Base-by-base conservation (phyloP, 192 early-diverging fungal genomes). In the Podila clonocystis region DNA sequence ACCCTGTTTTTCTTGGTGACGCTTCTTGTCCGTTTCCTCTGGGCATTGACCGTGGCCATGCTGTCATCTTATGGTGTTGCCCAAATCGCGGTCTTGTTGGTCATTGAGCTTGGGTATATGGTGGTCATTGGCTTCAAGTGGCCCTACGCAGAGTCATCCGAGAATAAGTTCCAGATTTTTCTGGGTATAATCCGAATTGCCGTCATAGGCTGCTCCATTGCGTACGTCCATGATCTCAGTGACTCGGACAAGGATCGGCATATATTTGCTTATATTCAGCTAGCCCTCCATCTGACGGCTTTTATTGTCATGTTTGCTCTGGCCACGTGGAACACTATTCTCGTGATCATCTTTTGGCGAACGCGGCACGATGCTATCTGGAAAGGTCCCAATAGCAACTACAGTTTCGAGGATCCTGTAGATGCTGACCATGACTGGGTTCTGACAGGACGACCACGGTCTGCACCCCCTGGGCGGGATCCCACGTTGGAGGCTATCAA, bases 31-130 rank as follows among this genome's bases (percentile, higher is more conserved):
- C 82, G 82, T 55, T 73, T 84, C 11, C 58, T 88, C 19, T 69
- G 82, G 62, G 83, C 75, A 13, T 64, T 75, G 0, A 73, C 84
- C 52, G 59, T 84, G 19, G 82, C 83, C 5, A 73, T 85, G 65
- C 65, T 85, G 36, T 84, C 85, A 9, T 38, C 82, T 2, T 83
- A 82, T 66, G 83, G 87, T 11, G 24, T 85, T 28, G 82, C 87
- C n/a, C 87, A 88, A 50, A 72, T 83, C 12, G 63, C 80, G 9
- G 78, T 85, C 12, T 50, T 84, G 3, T 58, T 88, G 36, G 26
- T 79, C 12, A 50, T 82, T 17, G 87, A 88, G 58, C 36, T 83
- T 12, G 64, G 68, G 1, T 83, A 83, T n/a, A 49, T 88, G 62
- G 20, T 80, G 24, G 82, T 79, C 17, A 82, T 83, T 41, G 67